Base-by-base conservation (phyloP, 2,329 filamentous ascomycete species). In the Paradendryphiella salina region DNA sequence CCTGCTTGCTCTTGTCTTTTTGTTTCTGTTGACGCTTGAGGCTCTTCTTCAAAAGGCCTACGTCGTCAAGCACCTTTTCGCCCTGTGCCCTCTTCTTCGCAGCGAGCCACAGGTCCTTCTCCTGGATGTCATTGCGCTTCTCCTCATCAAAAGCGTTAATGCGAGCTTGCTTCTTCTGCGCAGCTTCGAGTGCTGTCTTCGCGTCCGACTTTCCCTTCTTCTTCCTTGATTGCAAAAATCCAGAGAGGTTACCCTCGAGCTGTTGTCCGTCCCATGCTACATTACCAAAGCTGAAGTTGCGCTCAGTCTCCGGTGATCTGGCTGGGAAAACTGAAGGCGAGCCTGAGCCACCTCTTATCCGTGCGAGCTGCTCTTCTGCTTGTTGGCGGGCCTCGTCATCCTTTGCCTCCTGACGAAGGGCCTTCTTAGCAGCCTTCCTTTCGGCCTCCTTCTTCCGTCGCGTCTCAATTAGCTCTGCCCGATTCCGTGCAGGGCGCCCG, bases 71-170 rank as follows among this genome's bases (percentile, higher is more conserved):
- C 28, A 96, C 87, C 70, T 90, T 89, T 69, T 96, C 92, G 40
- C 94, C 94, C 71, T 96, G 89, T 1, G 88, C 90, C 18, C 88
- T 85, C 74, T 90, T 90, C 74, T 93, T 88, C 2, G 94, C 94
- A 39, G 89, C 93, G 52, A 96, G 80, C 94, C 94, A 99, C 50
- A 86, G 79, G 66, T 99, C 93, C 79, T 97, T 97, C 74, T 96
- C 90, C 54, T 91, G 85, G 36, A 97, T 87, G 52, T 96, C 89
- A 55, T 86, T 86, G 48, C 88, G 87, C 77, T 96, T 96, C 60
- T 85, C 83, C 1, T 87, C 84, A 63, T 93, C 88, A 66, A 96
- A 83, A 21, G 79, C 82, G 36, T 85, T 82, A 23, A 97, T 77
- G 21, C 91, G 87, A 64, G 87, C 85, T 76, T 92, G 88, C 75